A percentile compares a stretch with the other conserved stretches of the same genome.
Evolutionary conservation across 441 rosid genomes (phyloP).

Genomic region (Breynia disticha): DNA sequence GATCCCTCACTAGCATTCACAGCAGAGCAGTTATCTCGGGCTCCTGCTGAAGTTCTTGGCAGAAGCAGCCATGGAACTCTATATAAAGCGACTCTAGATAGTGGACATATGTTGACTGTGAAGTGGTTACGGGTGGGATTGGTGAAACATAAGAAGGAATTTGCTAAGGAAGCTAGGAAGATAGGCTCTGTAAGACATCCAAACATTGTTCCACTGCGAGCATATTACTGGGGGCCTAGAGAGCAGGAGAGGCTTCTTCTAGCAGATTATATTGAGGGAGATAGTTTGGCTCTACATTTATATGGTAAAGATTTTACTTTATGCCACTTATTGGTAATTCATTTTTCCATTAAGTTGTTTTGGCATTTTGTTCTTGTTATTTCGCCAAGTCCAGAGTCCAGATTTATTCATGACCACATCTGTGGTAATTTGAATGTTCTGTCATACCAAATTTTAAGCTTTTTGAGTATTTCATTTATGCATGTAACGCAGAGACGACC

Average conservation of each 20-base stretch:
- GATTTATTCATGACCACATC: no score
- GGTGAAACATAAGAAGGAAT: slow-evolving; percentile 82
- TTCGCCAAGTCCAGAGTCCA: no score
- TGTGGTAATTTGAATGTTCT: no score
- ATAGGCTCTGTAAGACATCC: slow-evolving; percentile 71
- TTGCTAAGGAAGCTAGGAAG: slow-evolving; percentile 71
- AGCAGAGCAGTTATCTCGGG: slow-evolving; percentile 84
- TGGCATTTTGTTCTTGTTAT: no score
- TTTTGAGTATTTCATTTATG: slow-evolving; percentile 8
- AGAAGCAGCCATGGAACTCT: slow-evolving; percentile 96
- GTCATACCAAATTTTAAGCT: background rate
- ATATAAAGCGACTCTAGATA: slow-evolving; percentile 83
- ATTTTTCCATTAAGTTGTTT: background rate
- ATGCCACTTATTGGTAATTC: background rate
- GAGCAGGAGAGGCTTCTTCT: slow-evolving; percentile 93
- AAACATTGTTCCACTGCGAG: slow-evolving; percentile 67
- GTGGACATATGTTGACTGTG: slow-evolving; percentile 76
- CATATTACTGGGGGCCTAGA: slow-evolving; percentile 94
- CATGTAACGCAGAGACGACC: slow-evolving; percentile 58
- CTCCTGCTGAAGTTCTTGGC: slow-evolving; percentile 98
- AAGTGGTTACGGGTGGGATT: slow-evolving; percentile 94
- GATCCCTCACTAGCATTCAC: slow-evolving; percentile 67
- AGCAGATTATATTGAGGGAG: slow-evolving; percentile 72
- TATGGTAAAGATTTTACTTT: slow-evolving; percentile 51
- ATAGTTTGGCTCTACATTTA: slow-evolving; percentile 82